These are phyloP conservation scores for Tolypocladium paradoxum DNA, from an alignment of 2,329 filamentous ascomycete genomes.

Conservation along the genomic window DNA sequence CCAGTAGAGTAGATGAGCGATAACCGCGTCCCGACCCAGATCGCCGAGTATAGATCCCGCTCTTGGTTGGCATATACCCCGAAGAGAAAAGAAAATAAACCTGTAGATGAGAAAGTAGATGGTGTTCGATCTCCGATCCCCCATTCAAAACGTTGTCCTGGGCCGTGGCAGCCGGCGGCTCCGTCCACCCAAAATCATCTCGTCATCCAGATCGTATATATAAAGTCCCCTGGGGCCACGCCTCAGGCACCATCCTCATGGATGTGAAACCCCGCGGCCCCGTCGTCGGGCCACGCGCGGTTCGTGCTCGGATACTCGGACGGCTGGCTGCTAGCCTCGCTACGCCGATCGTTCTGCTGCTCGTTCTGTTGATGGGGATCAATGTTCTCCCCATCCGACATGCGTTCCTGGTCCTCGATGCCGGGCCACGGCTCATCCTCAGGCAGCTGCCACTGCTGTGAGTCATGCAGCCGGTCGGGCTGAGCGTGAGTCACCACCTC, in stretches of 20 bases:
- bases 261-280: slow-evolving; percentile 23
- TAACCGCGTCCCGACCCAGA: neutral
- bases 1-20: neutral
- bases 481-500: slow-evolving; percentile 16
- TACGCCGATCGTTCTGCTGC: slow-evolving; percentile 16
- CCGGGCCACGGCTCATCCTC: slow-evolving; percentile 49
- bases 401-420: slow-evolving; percentile 37
- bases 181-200: neutral
- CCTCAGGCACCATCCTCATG: slow-evolving; percentile 25
- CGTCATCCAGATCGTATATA: neutral
- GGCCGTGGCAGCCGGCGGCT: neutral
- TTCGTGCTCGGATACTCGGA: slow-evolving; percentile 46
- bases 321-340: slow-evolving; percentile 37
- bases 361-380: slow-evolving; percentile 25
- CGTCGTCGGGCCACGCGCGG: slow-evolving; percentile 25
- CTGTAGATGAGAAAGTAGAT: neutral
- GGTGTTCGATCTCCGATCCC: neutral
- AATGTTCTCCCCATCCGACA: slow-evolving; percentile 40
- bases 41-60: neutral
- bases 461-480: slow-evolving; percentile 9
- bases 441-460: slow-evolving; percentile 24
- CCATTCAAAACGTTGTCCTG: neutral
- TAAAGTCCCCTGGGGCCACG: neutral
- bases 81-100: neutral
- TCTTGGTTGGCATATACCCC: neutral